Conservation (phyloP, 202 grass and related monocot species). For the Saccharum hybrid region DNA sequence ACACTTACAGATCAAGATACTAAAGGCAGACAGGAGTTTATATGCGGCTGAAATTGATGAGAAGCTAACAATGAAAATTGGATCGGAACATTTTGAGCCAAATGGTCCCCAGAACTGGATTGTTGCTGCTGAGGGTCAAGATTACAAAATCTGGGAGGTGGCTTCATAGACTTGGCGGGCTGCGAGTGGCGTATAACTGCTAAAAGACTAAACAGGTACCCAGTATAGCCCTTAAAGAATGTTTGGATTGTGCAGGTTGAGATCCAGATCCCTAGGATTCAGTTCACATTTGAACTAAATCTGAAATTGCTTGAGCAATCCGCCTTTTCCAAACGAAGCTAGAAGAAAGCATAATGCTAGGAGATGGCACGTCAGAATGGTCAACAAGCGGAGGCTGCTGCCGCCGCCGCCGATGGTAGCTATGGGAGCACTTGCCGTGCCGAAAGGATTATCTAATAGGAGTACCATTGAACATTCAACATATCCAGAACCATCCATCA, state of each 20-base stretch:
- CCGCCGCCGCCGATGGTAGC: not conserved
- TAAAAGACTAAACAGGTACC: not conserved
- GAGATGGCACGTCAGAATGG: constrained; percentile 28
- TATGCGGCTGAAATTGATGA: constrained; percentile 87
- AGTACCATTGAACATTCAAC: constrained; percentile 29
- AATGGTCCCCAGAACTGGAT: constrained; percentile 58
- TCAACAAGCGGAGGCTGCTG: not conserved
- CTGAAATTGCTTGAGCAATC: not conserved
- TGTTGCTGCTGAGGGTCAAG: constrained; percentile 71
- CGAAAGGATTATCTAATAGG: not conserved
- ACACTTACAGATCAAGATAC: constrained; percentile 78
- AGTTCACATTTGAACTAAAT: constrained; percentile 14
- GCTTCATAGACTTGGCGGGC: constrained; percentile 31
- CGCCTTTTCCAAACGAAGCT: not conserved
- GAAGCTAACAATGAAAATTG: constrained; percentile 83
- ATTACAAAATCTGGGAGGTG: constrained; percentile 89
- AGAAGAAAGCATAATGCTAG: constrained; percentile 19
- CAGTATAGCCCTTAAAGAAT: not conserved
- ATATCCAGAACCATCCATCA: constrained; percentile 28
- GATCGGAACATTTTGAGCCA: constrained; percentile 78
- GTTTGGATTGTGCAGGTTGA: not conserved
- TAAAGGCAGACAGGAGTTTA: constrained; percentile 75
- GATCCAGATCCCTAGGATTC: constrained; percentile 4
- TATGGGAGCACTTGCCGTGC: not conserved
- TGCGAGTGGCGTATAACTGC: not conserved